Conservation (phyloP, 331 rosid species). For the Malus hybrid region DNA sequence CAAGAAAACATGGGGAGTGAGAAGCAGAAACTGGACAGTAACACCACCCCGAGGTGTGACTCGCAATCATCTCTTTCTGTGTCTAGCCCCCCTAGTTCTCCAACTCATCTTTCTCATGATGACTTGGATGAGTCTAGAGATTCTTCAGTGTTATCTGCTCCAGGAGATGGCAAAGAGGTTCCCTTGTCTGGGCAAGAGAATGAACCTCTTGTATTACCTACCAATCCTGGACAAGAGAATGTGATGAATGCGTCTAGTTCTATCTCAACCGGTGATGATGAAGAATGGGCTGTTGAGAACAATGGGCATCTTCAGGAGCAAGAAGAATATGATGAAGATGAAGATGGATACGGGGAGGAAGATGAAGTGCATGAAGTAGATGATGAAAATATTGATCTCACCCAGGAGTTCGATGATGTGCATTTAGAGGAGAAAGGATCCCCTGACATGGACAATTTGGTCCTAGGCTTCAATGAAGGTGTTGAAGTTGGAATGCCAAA, state of each 20-base stretch:
- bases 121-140: constrained; percentile 79
- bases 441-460: constrained; percentile 67
- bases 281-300: constrained; percentile 79
- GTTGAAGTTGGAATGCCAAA: constrained; percentile 87
- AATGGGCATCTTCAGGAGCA: constrained; percentile 78
- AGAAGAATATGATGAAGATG: constrained; percentile 96
- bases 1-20: constrained; percentile 41
- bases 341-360: constrained; percentile 79
- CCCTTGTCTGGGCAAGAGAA: constrained; percentile 33
- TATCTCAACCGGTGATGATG: constrained; percentile 67
- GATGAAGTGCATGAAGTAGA: constrained; percentile 89
- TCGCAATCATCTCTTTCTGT: constrained; percentile 96
- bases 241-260: constrained; percentile 27
- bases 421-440: constrained; percentile 67
- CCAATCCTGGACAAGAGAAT: constrained; percentile 39
- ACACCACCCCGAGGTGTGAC: constrained; percentile 59
- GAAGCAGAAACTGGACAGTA: constrained; percentile 37
- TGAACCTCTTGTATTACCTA: constrained; percentile 29
- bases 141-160: constrained; percentile 44
- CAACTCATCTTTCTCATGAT: constrained; percentile 89
- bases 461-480: constrained; percentile 87
- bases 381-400: constrained; percentile 48
- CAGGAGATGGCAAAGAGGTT: constrained; percentile 38
- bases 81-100: constrained; percentile 90
- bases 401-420: constrained; percentile 49